A percentile compares a stretch with the other conserved stretches of the same genome.
phyloP scores from a whole-genome alignment of 163 green algal genomes.

The Chloromonas sp. region DNA sequence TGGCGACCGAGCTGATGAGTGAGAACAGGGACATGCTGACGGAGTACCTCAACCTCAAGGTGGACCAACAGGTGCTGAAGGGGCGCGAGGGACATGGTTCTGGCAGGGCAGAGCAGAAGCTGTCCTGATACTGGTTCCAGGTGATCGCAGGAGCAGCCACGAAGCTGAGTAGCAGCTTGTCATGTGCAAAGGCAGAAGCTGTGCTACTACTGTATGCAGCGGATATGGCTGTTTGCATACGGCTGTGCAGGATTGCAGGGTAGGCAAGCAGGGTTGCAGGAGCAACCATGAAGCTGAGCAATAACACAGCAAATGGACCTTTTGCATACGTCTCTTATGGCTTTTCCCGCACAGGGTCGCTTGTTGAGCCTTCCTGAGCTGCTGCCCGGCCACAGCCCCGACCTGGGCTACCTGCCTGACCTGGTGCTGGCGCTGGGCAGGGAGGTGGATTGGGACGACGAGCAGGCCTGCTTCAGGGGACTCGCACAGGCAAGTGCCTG shows the following conservation, averaged over 20 bases:
- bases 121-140: not conserved
- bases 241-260: not conserved
- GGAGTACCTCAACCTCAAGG: conserved; percentile 62
- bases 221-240: not conserved
- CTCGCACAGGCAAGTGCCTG: conserved; percentile 29
- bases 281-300: too few species aligned
- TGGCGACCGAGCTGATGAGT: not conserved
- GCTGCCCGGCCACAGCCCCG: conserved; percentile 59
- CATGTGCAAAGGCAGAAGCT: too few species aligned
- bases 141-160: not conserved
- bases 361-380: conserved; percentile 65
- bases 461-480: conserved; percentile 63
- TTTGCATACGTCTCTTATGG: too few species aligned
- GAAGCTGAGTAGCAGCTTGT: too few species aligned
- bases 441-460: conserved; percentile 74
- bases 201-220: not conserved
- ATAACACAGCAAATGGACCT: too few species aligned
- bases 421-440: conserved; percentile 68
- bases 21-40: conserved; percentile 43
- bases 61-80: not conserved
- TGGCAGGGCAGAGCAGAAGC: not conserved
- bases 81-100: not conserved
- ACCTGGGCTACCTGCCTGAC: conserved; percentile 61
- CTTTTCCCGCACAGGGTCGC: not conserved
- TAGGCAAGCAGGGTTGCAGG: too few species aligned